Base-by-base conservation (phyloP, 1,284 basidiomycete species). In the Volvariella volvacea region DNA sequence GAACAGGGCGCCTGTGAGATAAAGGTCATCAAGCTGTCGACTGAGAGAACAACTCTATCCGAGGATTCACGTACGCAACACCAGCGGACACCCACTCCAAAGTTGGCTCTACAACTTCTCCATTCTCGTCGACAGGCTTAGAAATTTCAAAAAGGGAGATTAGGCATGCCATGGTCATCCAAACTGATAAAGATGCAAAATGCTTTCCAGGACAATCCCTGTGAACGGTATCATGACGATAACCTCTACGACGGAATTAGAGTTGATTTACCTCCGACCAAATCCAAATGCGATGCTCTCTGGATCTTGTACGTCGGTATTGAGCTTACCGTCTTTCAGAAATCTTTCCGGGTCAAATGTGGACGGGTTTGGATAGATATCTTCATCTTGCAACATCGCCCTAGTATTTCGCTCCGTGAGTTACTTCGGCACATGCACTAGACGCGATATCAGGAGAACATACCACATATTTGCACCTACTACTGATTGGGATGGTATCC, bases 301-400 rank as follows among this genome's bases (percentile, higher is more conserved):
- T 1, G 64, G 63, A 47, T 59, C 61, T 39, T 47, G 54, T 28
- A 57, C 59, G 1, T 49, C 47, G 2, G 47, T 46, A 43, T 67
- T 61, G 28, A 64, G 47, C 28, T 56, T 55, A 20, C 63, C 62
- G 22, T 64, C 58, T 21, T 53, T 48, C 9, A 65, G 42, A 44
- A 57, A 65, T 8, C 67, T 57, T 36, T 66, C 64, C 8, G 68
- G 67, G 20, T 61, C 58, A 56, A 70, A 70, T 2, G 44, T 50
- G 20, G 63, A 59, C 3, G 69, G 65, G 16, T 67, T 55, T 1
- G 63, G 58, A 48, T 68, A 71, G 4, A 55, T 44, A 4, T 45
- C 48, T 45, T 63, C 59, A 43, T 70, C 60, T 39, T 66, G 64
- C 17, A 67, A 52, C 45, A 70, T 65, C 1, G 65, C 65, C 66